These are phyloP conservation scores for Saccharum hybrid DNA, from an alignment of 202 grass and related monocot genomes.

Conservation along the genomic window DNA sequence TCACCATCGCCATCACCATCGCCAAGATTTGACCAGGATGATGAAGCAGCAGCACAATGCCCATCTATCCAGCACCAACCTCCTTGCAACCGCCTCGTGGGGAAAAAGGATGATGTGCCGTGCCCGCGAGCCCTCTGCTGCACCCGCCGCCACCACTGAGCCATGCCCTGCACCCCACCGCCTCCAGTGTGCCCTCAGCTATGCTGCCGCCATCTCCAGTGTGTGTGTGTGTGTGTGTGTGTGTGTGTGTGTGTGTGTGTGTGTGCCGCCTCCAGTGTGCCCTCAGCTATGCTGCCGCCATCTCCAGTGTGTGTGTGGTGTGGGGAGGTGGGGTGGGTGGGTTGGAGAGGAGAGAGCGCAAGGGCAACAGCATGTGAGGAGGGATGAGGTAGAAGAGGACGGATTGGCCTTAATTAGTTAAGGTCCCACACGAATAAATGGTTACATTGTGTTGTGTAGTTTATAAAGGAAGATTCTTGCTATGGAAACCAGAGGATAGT, in stretches of 20 bases:
- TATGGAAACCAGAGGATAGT: background rate
- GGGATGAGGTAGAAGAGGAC: too few relatives aligned
- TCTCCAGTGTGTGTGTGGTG: too few relatives aligned
- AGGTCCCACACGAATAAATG: background rate
- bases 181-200: background rate
- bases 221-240: too few relatives aligned
- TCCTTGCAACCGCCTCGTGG: too few relatives aligned
- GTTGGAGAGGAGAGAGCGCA: background rate
- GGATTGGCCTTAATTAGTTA: background rate
- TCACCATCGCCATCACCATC: background rate
- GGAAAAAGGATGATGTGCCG: background rate
- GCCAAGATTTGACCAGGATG: background rate
- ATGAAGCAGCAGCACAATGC: background rate
- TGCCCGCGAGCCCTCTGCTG: background rate
- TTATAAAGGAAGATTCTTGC: background rate
- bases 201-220: too few relatives aligned
- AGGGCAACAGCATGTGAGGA: too few relatives aligned
- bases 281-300: too few relatives aligned
- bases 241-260: too few relatives aligned
- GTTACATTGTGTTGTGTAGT: background rate
- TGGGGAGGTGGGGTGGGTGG: too few relatives aligned
- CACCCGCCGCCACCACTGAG: background rate
- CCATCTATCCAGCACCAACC: too few relatives aligned
- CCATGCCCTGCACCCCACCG: background rate
- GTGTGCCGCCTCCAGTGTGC: too few relatives aligned